Percentiles rank a stretch among this genome's conserved stretches.
Conservation (phyloP, 2,329 filamentous ascomycete genomes). For the Epichloe typhina region DNA sequence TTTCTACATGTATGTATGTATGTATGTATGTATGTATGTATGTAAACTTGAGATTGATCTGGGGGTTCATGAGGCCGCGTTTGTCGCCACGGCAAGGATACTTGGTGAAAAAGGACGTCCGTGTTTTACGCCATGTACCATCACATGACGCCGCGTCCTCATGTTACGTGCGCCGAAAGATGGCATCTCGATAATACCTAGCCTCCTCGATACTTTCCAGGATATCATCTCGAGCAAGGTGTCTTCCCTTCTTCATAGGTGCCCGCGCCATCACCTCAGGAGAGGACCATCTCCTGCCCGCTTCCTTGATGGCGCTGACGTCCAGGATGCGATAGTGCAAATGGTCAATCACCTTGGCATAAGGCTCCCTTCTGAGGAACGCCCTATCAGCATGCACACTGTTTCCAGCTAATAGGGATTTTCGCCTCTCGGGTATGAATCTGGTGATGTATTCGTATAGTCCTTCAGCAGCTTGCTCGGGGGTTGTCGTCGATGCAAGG, state of each 20-base stretch:
- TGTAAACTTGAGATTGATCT: not conserved
- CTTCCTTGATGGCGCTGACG: slow-evolving; percentile 87
- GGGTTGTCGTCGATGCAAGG: slow-evolving; percentile 58
- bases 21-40: not conserved
- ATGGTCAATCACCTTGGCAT: slow-evolving; percentile 57
- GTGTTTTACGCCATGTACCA: not conserved
- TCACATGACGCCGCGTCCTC: not conserved
- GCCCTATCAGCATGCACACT: slow-evolving; percentile 80
- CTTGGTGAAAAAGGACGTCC: too few relatives aligned
- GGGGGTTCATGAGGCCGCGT: too few relatives aligned
- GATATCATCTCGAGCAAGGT: slow-evolving; percentile 81
- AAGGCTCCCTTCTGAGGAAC: slow-evolving; percentile 67
- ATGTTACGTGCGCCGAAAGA: slow-evolving; percentile 39
- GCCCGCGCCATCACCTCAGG: slow-evolving; percentile 34
- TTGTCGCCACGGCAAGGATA: too few relatives aligned
- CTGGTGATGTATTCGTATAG: slow-evolving; percentile 68
- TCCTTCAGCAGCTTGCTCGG: slow-evolving; percentile 55
- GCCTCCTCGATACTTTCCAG: slow-evolving; percentile 92
- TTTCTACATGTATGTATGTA: not conserved
- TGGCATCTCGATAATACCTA: slow-evolving; percentile 59
- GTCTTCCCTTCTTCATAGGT: slow-evolving; percentile 66
- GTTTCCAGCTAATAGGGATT: slow-evolving; percentile 75
- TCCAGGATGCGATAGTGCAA: slow-evolving; percentile 87
- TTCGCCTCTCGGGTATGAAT: slow-evolving; percentile 52
- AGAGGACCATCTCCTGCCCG: slow-evolving; percentile 63